Conservation (phyloP, 495 filamentous ascomycete genomes). For the Daldinia loculata region DNA sequence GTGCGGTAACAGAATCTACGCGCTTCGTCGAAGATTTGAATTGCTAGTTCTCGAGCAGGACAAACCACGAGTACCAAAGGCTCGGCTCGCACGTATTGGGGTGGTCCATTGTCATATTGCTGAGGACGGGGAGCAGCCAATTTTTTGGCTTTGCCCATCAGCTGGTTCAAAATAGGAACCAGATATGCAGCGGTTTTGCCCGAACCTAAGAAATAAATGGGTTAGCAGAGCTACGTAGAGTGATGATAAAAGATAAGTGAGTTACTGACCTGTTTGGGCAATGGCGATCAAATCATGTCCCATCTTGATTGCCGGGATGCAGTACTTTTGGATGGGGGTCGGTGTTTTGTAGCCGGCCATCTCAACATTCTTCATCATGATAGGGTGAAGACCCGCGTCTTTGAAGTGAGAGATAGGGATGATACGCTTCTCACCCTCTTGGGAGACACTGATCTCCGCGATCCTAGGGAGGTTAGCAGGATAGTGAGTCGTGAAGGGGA, state of each 20-base stretch:
- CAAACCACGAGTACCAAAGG: constrained; percentile 86
- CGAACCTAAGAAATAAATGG: constrained; percentile 67
- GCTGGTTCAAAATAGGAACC: constrained; percentile 84
- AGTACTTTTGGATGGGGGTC: constrained; percentile 87
- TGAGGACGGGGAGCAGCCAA: constrained; percentile 72
- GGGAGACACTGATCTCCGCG: constrained; percentile 62
- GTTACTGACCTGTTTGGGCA: constrained; percentile 85
- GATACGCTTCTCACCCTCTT: constrained; percentile 66
- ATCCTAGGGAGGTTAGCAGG: constrained; percentile 54
- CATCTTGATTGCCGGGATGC: constrained; percentile 75
- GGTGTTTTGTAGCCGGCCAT: constrained; percentile 70
- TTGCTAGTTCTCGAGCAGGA: constrained; percentile 87
- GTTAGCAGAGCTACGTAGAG: constrained; percentile 5
- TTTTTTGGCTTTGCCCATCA: constrained; percentile 94
- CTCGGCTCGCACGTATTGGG: constrained; percentile 71
- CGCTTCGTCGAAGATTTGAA: constrained; percentile 93
- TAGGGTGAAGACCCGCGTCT: constrained; percentile 84
- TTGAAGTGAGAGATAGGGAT: constrained; percentile 69
- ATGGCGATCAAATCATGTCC: constrained; percentile 84
- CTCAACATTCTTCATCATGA: constrained; percentile 78
- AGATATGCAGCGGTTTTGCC: constrained; percentile 96
- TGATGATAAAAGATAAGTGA: neutral
- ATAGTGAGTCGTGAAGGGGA: neutral
- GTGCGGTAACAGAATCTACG: constrained; percentile 91
- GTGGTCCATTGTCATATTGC: constrained; percentile 50